Conservation (phyloP, 306 rosid genomes). For the Ochetophila trinervis region DNA sequence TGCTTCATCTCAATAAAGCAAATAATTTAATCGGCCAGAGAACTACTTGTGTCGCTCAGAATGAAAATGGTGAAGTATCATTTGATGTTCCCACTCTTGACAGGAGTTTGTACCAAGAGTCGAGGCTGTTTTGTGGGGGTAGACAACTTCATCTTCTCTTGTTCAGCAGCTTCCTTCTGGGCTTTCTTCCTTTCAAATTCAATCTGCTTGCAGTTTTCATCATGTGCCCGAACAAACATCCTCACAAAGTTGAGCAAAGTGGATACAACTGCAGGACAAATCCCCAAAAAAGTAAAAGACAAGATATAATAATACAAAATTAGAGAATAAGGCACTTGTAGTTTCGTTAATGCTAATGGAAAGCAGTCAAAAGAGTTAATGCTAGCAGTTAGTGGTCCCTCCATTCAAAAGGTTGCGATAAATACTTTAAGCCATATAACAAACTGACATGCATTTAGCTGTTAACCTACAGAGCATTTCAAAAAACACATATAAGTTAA, state of each 20-base stretch:
- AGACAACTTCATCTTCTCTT: slow-evolving; percentile 46
- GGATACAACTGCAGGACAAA: slow-evolving; percentile 49
- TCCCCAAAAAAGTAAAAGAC: slow-evolving; percentile 6
- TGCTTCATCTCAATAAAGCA: slow-evolving; percentile 20
- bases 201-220: slow-evolving; percentile 65
- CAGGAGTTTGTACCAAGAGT: slow-evolving; percentile 37
- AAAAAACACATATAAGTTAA: too few relatives aligned
- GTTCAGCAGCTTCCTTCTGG: slow-evolving; percentile 63
- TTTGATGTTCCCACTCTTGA: slow-evolving; percentile 45
- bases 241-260: slow-evolving; percentile 72
- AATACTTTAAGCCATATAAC: neutral
- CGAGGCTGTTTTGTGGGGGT: slow-evolving; percentile 45
- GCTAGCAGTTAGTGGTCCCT: too few relatives aligned
- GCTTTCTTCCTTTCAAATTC: slow-evolving; percentile 64
- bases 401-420: too few relatives aligned
- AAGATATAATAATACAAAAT: neutral
- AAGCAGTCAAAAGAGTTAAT: too few relatives aligned
- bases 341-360: neutral
- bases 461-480: too few relatives aligned
- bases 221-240: slow-evolving; percentile 62
- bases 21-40: neutral
- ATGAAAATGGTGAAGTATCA: slow-evolving; percentile 19
- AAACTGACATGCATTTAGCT: neutral
- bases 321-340: neutral
- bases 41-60: slow-evolving; percentile 16